Conservation (phyloP, 371 early-diverging fungal genomes). For the Mucor plumbeus region DNA sequence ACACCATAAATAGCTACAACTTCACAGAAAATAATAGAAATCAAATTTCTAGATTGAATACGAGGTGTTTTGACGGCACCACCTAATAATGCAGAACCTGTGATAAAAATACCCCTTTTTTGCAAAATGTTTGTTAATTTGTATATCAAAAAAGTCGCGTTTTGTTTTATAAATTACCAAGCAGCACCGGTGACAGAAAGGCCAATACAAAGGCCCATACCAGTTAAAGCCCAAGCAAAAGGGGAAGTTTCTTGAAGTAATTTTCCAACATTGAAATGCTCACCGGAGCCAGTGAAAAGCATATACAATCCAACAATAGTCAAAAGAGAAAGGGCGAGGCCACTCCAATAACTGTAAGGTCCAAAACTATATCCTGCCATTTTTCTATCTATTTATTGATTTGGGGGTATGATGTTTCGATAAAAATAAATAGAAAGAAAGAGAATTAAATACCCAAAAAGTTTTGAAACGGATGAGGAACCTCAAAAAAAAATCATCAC, state of each 20-base stretch:
- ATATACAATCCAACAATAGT: conserved; percentile 74
- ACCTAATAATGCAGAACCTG: conserved; percentile 90
- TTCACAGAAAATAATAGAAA: conserved; percentile 98
- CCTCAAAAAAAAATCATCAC: neutral
- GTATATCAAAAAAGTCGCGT: conserved; percentile 2
- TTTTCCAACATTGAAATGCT: conserved; percentile 84
- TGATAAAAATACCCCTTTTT: conserved; percentile 92
- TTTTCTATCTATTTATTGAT: neutral
- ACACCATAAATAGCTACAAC: conserved; percentile 98
- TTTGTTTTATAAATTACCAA: conserved; percentile 66
- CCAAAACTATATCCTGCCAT: conserved; percentile 28
- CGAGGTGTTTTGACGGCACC: conserved; percentile 93
- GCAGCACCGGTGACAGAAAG: conserved; percentile 96
- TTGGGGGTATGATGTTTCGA: conserved; percentile 1
- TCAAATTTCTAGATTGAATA: conserved; percentile 95
- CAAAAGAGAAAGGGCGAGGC: conserved; percentile 35
- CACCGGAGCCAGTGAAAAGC: conserved; percentile 85
- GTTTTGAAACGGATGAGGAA: conserved; percentile 12
- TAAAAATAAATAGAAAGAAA: neutral
- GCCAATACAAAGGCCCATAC: conserved; percentile 87
- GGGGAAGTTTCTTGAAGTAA: conserved; percentile 82
- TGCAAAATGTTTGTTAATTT: neutral
- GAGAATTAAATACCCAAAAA: neutral
- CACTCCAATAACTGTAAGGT: conserved; percentile 32
- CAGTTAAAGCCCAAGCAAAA: conserved; percentile 90